Evolutionary conservation across 345 rosid species (phyloP), one percentile per base, ranked within the genome.

Genomic region (Abelmoschus esculentus): DNA sequence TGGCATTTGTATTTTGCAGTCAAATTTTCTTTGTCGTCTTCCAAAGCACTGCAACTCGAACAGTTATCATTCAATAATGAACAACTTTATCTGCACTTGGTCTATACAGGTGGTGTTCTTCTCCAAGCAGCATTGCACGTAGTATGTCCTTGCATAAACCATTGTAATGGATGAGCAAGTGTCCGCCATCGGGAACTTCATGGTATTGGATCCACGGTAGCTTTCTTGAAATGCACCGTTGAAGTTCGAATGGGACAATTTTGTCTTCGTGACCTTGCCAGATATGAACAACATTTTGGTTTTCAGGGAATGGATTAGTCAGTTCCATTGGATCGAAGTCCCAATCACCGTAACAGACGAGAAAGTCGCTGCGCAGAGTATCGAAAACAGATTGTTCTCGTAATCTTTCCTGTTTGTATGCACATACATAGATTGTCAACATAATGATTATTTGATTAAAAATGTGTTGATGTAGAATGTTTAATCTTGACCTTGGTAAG

Each of bases 231-330:
- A 91, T 78, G 73, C 69, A 86, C 57, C 97, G 78, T 65, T 88
- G 96, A 32, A 91, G 84, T 75, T 93, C 87, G 74, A 69, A 80
- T 1, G 98, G 92, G 50, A 93, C 92, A 13, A 93, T 88, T 80
- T 84, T 93, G 75, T 93, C 98, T 77, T 89, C 90, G 17, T 70
- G 71, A 26, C 98, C 98, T 79, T 90, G 95, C 97, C 97, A 93
- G 64, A 90, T 84, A 62, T 93, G 92, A 74, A 90, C 90, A 18
- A 80, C 76, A 56, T 80, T 70, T 64, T 67, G 63, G 13, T 79
- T 77, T 46, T 70, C 68, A 55, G 74, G 81, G 59, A 74, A 86
- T 19, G 89, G 98, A 29, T 89, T 75, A 3, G 75, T 57, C 57
- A 90, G 71, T 3, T 86, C 83, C 26, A 78, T 68, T 1, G 97